Base-by-base conservation (phyloP, 345 rosid genomes). In the Trapa bicornis region DNA sequence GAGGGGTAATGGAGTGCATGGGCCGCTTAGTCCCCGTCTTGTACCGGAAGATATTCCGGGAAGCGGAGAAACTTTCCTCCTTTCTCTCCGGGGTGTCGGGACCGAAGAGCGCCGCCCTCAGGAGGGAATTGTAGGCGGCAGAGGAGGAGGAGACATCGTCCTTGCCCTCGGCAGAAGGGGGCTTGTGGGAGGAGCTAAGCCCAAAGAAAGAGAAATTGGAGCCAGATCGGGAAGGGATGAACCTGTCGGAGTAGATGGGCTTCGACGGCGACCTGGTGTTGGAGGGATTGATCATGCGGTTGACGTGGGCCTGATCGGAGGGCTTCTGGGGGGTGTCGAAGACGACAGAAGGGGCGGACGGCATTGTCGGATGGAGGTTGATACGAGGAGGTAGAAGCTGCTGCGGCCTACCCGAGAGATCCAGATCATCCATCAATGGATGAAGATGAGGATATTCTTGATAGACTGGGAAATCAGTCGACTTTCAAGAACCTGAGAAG, bases 221-320 rank as follows among this genome's bases (percentile, higher is more conserved):
- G 67, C 86, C 85, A 56, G 98, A 87, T 86, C 96, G 88, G 77
- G 96, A 84, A 29, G 99, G 99, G 1, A 95, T 95, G 72, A 95
- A 95, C 80, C 98, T 81, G 66, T 91, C 98, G 61, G 96, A 95
- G 83, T 80, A 89, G 48, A 95, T 95, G 4, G 93, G 78, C 45
- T 86, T 80, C 15, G 96, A 95, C 16, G 98, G 98, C 4, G 92
- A 85, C 5, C 72, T 78, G 53, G 79, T 75, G 65, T 84, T 89
- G 69, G 76, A 79, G 56, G 87, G 80, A 70, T 95, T 93, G 61
- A 95, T 82, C 75, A 95, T 57, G 47, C 92, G 93, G 77, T 72
- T 80, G 68, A 91, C 82, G 74, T 84, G 92, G 29, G 63, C 63
- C 63, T 29, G 63, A 29, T 71, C 73, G 39, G 85, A 75, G 32